phyloP scores from a whole-genome alignment of 164 flowering plant genomes.

The Piper betle region DNA sequence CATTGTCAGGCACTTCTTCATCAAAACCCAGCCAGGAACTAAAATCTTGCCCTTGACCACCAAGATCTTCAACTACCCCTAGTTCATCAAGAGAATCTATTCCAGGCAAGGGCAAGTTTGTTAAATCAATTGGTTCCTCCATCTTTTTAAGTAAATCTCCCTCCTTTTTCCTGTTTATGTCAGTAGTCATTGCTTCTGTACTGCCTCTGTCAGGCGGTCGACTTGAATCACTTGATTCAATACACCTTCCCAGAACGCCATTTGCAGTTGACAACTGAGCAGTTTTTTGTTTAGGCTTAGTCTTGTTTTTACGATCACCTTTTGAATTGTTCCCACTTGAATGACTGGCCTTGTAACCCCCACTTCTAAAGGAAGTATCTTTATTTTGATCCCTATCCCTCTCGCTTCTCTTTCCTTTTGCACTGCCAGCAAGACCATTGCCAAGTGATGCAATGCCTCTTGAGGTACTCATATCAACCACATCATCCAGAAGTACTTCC shows the following conservation, averaged over 20 bases:
- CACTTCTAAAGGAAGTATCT: constrained; percentile 21
- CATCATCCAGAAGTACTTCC: constrained; percentile 67
- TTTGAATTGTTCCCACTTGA: constrained; percentile 21
- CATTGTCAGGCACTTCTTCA: constrained; percentile 47
- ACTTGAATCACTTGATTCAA: constrained; percentile 19
- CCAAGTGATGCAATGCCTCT: constrained; percentile 34
- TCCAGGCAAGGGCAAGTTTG: constrained; percentile 29
- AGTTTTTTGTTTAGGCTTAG: constrained; percentile 70
- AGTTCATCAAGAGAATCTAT: constrained; percentile 31
- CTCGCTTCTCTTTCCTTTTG: constrained; percentile 64
- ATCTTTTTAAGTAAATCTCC: neutral
- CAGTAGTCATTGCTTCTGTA: constrained; percentile 12
- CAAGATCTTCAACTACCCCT: constrained; percentile 26
- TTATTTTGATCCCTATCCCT: constrained; percentile 28
- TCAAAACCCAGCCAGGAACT: constrained; percentile 40
- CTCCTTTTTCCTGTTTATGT: constrained; percentile 14
- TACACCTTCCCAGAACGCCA: constrained; percentile 22
- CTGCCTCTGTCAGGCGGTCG: constrained; percentile 15
- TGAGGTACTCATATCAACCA: constrained; percentile 30
- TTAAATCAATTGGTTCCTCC: constrained; percentile 29
- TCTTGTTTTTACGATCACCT: constrained; percentile 56
- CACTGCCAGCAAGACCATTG: constrained; percentile 32
- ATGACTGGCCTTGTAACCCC: constrained; percentile 40
- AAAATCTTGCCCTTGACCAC: constrained; percentile 32
- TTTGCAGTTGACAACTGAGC: constrained; percentile 45